phyloP scores from a whole-genome alignment of 176 grass and related monocot species.

The Elymus sibiricus region DNA sequence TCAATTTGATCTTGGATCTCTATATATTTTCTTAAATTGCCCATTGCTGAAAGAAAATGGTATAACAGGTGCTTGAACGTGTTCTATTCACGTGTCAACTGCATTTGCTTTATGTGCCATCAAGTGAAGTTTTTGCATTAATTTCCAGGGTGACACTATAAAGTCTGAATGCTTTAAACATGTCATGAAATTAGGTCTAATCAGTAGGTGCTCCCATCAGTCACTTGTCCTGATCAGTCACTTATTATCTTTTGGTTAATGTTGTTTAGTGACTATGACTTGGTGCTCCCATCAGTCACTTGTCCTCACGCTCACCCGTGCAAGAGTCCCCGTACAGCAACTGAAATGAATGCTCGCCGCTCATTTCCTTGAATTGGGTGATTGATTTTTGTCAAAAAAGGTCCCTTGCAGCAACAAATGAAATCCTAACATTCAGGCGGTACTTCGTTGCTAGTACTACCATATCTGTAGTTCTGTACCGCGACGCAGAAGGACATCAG shows the following conservation, averaged over 20 bases:
- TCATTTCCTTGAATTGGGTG: not conserved
- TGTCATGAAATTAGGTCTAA: too few relatives aligned
- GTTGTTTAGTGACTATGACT: slow-evolving; percentile 13
- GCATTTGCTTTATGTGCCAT: too few relatives aligned
- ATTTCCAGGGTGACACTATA: too few relatives aligned
- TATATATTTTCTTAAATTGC: too few relatives aligned
- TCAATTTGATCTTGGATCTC: too few relatives aligned
- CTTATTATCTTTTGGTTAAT: slow-evolving; percentile 22
- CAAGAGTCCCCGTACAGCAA: not conserved
- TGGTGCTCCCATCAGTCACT: not conserved
- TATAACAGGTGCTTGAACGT: too few relatives aligned
- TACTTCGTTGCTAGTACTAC: not conserved
- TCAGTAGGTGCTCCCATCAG: not conserved
- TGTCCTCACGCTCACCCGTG: not conserved
- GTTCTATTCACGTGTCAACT: too few relatives aligned
- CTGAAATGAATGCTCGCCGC: slow-evolving; percentile 1
- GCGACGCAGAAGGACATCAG: slow-evolving; percentile 26
- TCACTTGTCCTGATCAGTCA: not conserved
- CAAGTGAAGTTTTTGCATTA: too few relatives aligned
- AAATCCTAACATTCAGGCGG: not conserved
- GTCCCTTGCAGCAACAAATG: not conserved
- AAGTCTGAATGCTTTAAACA: too few relatives aligned
- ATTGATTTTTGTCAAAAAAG: too few relatives aligned
- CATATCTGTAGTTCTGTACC: not conserved
- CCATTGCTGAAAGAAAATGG: too few relatives aligned